These are phyloP conservation scores for Cymodocea nodosa DNA, from an alignment of 116 monocot genomes.

Conservation along the genomic window DNA sequence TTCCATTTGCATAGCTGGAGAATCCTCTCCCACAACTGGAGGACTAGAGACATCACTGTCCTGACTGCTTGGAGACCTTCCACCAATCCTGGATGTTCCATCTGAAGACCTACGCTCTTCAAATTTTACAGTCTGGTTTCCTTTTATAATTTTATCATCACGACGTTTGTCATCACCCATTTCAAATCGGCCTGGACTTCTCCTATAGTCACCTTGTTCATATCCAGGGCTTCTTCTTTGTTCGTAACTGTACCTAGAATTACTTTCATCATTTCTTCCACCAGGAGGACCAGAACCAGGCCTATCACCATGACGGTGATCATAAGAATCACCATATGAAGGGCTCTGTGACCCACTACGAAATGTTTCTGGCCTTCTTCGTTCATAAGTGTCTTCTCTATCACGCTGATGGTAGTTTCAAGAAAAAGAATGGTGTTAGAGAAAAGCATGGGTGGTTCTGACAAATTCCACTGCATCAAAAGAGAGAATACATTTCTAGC, in stretches of 20 bases:
- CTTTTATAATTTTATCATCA: constrained; percentile 50
- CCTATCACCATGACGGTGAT: constrained; percentile 29
- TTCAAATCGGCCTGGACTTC: constrained; percentile 53
- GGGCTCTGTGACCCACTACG: constrained; percentile 45
- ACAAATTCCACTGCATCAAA: neutral
- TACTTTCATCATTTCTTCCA: constrained; percentile 48
- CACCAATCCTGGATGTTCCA: constrained; percentile 20
- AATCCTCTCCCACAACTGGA: constrained; percentile 58
- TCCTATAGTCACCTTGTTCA: constrained; percentile 47
- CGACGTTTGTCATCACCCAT: constrained; percentile 41
- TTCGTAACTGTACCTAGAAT: constrained; percentile 33
- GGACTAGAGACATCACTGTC: constrained; percentile 31
- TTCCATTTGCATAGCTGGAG: constrained; percentile 48
- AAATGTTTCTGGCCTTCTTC: constrained; percentile 32
- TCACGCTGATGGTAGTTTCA: constrained; percentile 22
- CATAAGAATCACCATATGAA: constrained; percentile 42
- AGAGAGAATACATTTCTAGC: neutral
- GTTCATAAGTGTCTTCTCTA: constrained; percentile 35
- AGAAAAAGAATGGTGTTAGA: neutral
- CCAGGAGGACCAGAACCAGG: constrained; percentile 36
- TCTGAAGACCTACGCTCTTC: constrained; percentile 38
- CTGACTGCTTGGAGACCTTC: constrained; percentile 22
- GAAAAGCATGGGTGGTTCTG: neutral
- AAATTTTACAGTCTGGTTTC: constrained; percentile 32
- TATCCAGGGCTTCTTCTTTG: constrained; percentile 61